Base-by-base conservation (phyloP, 129 eudicot genomes). In the Logfia minima region DNA sequence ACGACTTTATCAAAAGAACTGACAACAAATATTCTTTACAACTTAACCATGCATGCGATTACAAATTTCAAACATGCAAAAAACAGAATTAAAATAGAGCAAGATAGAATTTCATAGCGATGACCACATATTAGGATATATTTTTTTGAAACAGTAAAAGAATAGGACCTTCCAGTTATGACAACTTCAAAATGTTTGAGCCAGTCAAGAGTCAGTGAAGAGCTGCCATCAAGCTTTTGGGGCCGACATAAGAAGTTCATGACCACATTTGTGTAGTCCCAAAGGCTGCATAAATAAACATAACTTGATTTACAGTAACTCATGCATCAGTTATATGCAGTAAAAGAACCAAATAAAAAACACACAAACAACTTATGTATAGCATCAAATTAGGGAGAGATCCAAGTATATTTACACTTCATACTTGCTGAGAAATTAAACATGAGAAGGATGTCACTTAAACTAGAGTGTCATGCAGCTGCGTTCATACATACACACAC, bases 261-360 rank as follows among this genome's bases (percentile, higher is more conserved):
- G 70, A 94, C 98, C 55, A 94, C 85, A 79, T 94, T 91, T 73
- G 98, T 91, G 73, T 94, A 94, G 75, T 94, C 98, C 98, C 98
- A 94, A 28, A 94, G 83, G 86, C 98, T 94, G 97, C 88, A 91
- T 31, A 63, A 82, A 87, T 71, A 52, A 35, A 77, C 23, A 56
- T 7, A 56, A 53, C 34, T 21, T 28, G 19, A 1, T 4, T 21
- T 45, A 75, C 60, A 39, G 10, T 26, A 52, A 10, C 59, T 31
- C 48, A 68, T 28, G 53, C 48, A 74, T 43, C 62, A 29, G 60
- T n/a, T 66, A 75, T 41, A 22, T 10, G 28, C 63, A 53, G 35
- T 16, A 66, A 17, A 19, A 52, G 21, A 32, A 19, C 67, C 65
- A 66, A 16, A n/a, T 26, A 21, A 13, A 13, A 3, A 48, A 32